phyloP scores from a whole-genome alignment of 2,329 filamentous ascomycete species.

The Xylaria digitata region DNA sequence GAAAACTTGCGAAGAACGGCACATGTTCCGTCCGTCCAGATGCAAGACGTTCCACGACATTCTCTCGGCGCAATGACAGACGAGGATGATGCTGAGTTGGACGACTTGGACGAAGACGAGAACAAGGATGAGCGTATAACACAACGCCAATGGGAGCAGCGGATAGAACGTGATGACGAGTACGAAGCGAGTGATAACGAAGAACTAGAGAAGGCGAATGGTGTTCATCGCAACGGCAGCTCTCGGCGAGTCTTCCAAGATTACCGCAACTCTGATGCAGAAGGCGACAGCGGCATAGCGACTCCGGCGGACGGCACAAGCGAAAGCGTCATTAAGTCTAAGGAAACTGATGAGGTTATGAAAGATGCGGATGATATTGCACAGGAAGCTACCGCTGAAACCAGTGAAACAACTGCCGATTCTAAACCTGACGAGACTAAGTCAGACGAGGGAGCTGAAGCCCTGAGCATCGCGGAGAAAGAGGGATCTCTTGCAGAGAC shows the following conservation, averaged over 20 bases:
- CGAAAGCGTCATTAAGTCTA: constrained; percentile 52
- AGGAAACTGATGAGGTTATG: constrained; percentile 57
- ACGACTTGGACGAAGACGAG: constrained; percentile 83
- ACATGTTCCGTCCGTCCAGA: constrained; percentile 88
- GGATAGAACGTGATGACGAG: constrained; percentile 80
- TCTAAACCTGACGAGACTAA: constrained; percentile 42
- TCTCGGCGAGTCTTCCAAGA: constrained; percentile 64
- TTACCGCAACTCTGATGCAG: constrained; percentile 59
- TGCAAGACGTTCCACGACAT: constrained; percentile 78
- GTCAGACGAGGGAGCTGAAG: constrained; percentile 37
- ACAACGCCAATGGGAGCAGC: constrained; percentile 84
- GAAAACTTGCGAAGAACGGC: constrained; percentile 90
- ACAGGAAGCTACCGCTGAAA: constrained; percentile 47
- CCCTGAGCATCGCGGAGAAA: constrained; percentile 41
- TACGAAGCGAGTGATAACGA: constrained; percentile 92
- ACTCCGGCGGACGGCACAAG: constrained; percentile 54
- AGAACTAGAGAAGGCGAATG: constrained; percentile 78
- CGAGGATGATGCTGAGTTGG: constrained; percentile 73
- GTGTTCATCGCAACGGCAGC: constrained; percentile 66
- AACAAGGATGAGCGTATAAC: constrained; percentile 87
- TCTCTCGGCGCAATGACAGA: constrained; percentile 72
- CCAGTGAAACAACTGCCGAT: constrained; percentile 45
- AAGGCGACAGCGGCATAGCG: constrained; percentile 55
- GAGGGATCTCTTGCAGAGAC: constrained; percentile 43
- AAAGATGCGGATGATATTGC: constrained; percentile 44